Percentiles rank a stretch among this genome's conserved stretches.
These are phyloP conservation scores for Cryphonectria naterciae DNA, from an alignment of 2,329 filamentous ascomycete genomes.

Conservation along the genomic window DNA sequence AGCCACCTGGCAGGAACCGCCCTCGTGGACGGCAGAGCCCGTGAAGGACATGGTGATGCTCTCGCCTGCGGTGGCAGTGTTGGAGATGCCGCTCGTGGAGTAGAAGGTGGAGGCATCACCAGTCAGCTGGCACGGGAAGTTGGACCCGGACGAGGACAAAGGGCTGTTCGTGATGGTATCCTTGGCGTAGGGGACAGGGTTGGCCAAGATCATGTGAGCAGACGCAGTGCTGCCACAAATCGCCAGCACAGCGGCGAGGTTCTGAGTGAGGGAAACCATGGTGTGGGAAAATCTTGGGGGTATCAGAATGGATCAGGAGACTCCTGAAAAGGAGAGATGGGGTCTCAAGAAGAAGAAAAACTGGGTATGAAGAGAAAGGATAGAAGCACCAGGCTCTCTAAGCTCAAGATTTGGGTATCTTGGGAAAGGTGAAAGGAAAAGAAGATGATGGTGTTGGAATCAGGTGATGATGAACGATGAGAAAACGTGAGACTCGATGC, in stretches of 20 bases:
- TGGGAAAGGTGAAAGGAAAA: neutral
- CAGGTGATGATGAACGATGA: neutral
- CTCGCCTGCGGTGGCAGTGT: conserved; percentile 27
- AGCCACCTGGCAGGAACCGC: conserved; percentile 88
- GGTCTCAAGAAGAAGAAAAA: neutral
- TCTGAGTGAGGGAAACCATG: conserved; percentile 24
- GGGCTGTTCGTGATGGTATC: conserved; percentile 21
- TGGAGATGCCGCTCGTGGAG: conserved; percentile 25
- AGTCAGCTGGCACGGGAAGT: conserved; percentile 29
- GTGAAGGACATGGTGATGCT: conserved; percentile 24
- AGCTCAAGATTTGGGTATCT: conserved; percentile 2
- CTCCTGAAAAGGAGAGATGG: neutral
- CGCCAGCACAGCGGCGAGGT: conserved; percentile 27
- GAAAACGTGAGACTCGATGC: conserved; percentile 2
- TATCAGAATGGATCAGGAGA: conserved; percentile 2
- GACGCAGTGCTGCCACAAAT: conserved; percentile 21
- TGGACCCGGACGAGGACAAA: conserved; percentile 17
- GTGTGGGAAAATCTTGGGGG: conserved; percentile 3
- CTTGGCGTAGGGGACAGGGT: conserved; percentile 24
- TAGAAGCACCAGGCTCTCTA: conserved; percentile 9
- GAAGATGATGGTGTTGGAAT: conserved; percentile 1
- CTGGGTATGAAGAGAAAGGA: neutral
- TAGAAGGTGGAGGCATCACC: conserved; percentile 26
- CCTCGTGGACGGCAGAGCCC: conserved; percentile 75
- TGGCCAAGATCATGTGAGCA: conserved; percentile 29